Evolutionary conservation across 148 eudicot species (phyloP).

Genomic region (Rhododendron griersonianum): DNA sequence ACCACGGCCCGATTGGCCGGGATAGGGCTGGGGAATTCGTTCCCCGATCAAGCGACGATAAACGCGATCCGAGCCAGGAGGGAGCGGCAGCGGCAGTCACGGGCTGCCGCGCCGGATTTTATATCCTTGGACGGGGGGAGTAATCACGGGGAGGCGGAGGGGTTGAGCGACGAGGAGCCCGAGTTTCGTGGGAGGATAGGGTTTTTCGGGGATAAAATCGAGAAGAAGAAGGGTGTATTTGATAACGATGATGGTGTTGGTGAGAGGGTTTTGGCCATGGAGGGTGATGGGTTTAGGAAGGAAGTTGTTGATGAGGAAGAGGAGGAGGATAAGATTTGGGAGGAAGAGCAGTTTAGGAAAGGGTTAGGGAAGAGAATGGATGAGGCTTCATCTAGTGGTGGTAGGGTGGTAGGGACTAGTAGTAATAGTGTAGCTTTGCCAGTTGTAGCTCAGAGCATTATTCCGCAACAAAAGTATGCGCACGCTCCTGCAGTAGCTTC

Average conservation of each 20-base stretch:
- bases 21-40: conserved; percentile 30
- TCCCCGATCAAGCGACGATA: conserved; percentile 60
- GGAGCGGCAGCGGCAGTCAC: conserved; percentile 61
- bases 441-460: conserved; percentile 29
- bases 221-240: conserved; percentile 64
- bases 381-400: conserved; percentile 42
- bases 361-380: conserved; percentile 90
- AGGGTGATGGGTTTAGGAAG: background rate
- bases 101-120: conserved; percentile 76
- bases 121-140: conserved; percentile 82
- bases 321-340: conserved; percentile 93
- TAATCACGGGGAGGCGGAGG: conserved; percentile 91
- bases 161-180: conserved; percentile 95
- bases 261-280: conserved; percentile 21
- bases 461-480: conserved; percentile 30
- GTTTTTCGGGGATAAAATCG: conserved; percentile 53
- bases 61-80: conserved; percentile 61
- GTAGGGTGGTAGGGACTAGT: conserved; percentile 28
- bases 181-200: conserved; percentile 83
- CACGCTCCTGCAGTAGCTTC: conserved; percentile 20
- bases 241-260: conserved; percentile 73
- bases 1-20: conserved; percentile 21
- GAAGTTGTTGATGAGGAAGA: conserved; percentile 63
- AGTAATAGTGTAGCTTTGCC: conserved; percentile 20
- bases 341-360: conserved; percentile 88